Base-by-base conservation (phyloP, 208 protist species). In the Trypanosoma scelopori region DNA sequence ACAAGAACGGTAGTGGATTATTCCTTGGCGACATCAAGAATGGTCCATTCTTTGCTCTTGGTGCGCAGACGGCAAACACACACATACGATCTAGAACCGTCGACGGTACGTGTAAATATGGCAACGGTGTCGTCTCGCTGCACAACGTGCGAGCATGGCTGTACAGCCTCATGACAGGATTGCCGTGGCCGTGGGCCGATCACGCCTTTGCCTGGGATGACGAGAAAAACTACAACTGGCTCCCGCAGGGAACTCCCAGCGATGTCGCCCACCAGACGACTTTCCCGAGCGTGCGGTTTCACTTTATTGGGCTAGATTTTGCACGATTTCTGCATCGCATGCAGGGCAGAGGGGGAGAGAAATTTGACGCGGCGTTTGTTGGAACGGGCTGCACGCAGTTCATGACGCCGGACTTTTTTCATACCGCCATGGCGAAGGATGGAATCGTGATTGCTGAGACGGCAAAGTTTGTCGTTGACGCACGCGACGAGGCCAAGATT, bases 161-260 rank as follows among this genome's bases (percentile, higher is more conserved):
- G 11, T 97, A 94, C 76, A 77, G 87, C 20, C 71, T 92, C 13
- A 74, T 97, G 80, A 93, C 85, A 16, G 89, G 89, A 3, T 15
- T 69, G 52, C 7, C 45, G 30, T 97, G 92, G 92, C 85, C 85
- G 41, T 97, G 87, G 87, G 69, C 79, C 27, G 89, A 97, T 63
- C 89, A 95, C 76, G 74, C 75, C 46, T 93, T 94, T 64, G 89
- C 89, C 28, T 97, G 92, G 89, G 91, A 97, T 65, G 84, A 92
- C 52, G 59, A 73, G 22, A 3, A 49, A 0, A 77, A 92, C 67
- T 94, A 93, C 82, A 94, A 94, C 71, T 88, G 87, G 57, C 79
- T 95, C 11, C 90, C 90, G 5, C 75, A 75, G 35, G 83, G 78
- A 9, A 88, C 86, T 0, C 91, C 84, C 16, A 87, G 69, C 28